Evolutionary conservation across 2,329 filamentous ascomycete genomes (phyloP).

Genomic region (Botrytis fabae): DNA sequence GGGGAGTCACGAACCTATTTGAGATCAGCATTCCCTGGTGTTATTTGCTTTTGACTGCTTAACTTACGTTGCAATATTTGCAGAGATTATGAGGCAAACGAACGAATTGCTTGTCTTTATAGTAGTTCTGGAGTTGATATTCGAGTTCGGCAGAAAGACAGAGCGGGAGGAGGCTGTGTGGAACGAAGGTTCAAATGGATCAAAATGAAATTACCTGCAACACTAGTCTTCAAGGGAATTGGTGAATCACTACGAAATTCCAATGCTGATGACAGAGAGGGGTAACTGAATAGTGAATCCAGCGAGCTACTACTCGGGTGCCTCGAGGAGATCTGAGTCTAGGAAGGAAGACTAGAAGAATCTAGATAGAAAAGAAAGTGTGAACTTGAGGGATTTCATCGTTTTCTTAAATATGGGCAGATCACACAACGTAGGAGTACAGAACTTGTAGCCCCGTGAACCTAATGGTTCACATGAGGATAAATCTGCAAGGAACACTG

Average conservation of each 20-base stretch:
- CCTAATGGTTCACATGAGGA: constrained; percentile 20
- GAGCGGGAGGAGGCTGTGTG: neutral
- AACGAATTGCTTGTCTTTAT: neutral
- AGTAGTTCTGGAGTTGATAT: neutral
- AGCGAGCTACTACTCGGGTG: neutral
- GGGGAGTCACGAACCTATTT: neutral
- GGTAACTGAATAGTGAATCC: constrained; percentile 1
- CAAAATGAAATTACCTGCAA: neutral
- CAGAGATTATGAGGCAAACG: neutral
- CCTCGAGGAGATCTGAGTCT: neutral
- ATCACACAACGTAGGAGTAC: neutral
- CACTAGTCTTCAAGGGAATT: neutral
- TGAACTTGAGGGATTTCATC: neutral
- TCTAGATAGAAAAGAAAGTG: neutral
- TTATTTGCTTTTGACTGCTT: neutral
- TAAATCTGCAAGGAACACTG: constrained; percentile 21
- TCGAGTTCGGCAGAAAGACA: neutral
- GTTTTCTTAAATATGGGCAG: constrained; percentile 1
- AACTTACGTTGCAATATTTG: neutral
- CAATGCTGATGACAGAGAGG: neutral
- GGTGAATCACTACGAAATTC: neutral
- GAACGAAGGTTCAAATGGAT: neutral
- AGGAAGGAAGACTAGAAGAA: neutral
- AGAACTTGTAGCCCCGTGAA: neutral
- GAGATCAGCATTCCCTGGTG: neutral